Evolutionary conservation across 257 asterid genomes (phyloP).

Genomic region (Solanum chmielewskii): DNA sequence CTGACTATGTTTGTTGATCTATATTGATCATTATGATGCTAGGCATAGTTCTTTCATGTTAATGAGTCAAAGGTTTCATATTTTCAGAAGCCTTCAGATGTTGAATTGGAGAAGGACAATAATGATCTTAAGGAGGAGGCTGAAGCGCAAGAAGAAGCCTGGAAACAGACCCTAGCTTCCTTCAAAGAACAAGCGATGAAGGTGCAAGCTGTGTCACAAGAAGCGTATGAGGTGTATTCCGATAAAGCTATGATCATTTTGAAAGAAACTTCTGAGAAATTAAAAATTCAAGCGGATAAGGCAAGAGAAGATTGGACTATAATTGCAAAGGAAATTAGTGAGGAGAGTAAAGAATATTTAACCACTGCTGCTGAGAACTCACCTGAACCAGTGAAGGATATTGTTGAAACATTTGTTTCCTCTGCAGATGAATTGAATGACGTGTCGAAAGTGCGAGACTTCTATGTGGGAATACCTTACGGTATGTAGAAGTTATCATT

Average conservation of each 20-base stretch:
- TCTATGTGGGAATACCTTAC: conserved; percentile 82
- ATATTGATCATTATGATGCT: not conserved
- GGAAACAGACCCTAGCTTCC: conserved; percentile 62
- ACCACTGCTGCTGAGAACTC: conserved; percentile 58
- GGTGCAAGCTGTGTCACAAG: conserved; percentile 59
- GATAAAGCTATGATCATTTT: conserved; percentile 49
- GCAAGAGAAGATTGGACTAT: conserved; percentile 59
- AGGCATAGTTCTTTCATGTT: not conserved
- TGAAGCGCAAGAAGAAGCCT: conserved; percentile 56
- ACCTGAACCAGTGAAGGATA: conserved; percentile 75
- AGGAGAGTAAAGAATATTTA: conserved; percentile 60
- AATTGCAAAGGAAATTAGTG: conserved; percentile 59
- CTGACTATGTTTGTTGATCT: not conserved
- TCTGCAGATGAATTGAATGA: conserved; percentile 53
- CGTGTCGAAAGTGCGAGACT: conserved; percentile 61
- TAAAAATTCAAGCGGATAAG: conserved; percentile 71
- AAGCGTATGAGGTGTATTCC: conserved; percentile 66
- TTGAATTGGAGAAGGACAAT: conserved; percentile 38
- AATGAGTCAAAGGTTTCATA: not conserved
- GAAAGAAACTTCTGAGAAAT: conserved; percentile 64
- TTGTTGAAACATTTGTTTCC: conserved; percentile 63
- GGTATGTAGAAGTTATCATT: conserved; percentile 29
- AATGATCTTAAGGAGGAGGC: conserved; percentile 29
- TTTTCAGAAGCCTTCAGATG: conserved; percentile 49
- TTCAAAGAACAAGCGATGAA: conserved; percentile 73